A percentile compares a stretch with the other conserved stretches of the same genome.
These are phyloP conservation scores for Candida mesenterica DNA, from an alignment of 1,139 yeast genomes.

Conservation along the genomic window DNA sequence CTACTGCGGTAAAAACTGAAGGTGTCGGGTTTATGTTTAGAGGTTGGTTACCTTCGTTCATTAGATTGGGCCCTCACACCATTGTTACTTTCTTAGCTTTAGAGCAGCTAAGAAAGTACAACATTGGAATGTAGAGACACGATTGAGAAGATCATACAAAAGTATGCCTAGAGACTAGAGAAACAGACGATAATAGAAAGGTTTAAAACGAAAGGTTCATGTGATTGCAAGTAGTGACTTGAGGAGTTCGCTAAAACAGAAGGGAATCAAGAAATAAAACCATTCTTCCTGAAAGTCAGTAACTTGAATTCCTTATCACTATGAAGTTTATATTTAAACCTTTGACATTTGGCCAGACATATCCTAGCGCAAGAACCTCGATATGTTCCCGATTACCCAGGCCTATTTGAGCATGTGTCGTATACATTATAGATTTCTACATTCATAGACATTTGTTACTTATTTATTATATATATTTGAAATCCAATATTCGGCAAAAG, in stretches of 20 bases:
- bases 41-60: conserved; percentile 89
- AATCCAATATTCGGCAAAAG: background rate
- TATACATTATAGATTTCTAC: conserved; percentile 6
- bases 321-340: no score
- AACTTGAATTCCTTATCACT: no score
- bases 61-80: conserved; percentile 87
- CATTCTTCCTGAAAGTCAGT: no score
- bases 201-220: no score
- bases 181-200: no score
- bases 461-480: background rate
- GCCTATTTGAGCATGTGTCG: no score
- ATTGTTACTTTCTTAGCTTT: conserved; percentile 79
- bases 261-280: no score
- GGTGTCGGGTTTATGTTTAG: conserved; percentile 80
- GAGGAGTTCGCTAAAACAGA: no score
- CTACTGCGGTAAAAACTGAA: conserved; percentile 59
- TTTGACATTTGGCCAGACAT: no score
- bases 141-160: background rate
- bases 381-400: no score
- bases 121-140: conserved; percentile 44
- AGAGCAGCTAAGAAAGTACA: conserved; percentile 67
- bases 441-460: conserved; percentile 1
- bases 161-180: background rate
- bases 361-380: no score
- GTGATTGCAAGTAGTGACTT: no score